These are phyloP conservation scores for Ascoidea asiatica DNA, from an alignment of 805 yeast species.

Conservation along the genomic window DNA sequence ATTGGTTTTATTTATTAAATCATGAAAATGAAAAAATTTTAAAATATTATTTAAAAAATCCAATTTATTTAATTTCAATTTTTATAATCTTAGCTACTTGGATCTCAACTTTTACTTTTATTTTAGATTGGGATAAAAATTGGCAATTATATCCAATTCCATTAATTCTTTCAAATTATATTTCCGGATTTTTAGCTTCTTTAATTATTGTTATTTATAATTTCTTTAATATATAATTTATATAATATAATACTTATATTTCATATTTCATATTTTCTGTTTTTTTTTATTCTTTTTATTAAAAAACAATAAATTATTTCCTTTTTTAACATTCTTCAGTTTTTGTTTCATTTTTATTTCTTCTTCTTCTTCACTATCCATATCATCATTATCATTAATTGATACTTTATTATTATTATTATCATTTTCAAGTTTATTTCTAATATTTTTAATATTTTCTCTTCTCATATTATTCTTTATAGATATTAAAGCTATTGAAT, in stretches of 20 bases:
- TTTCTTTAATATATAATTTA: too few species aligned
- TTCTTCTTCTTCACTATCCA: background rate
- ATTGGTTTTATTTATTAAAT: too few species aligned
- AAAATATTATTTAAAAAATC: background rate
- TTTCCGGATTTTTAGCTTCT: background rate
- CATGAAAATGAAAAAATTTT: too few species aligned
- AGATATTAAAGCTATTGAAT: background rate
- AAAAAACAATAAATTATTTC: background rate
- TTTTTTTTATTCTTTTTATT: too few species aligned
- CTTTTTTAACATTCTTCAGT: background rate
- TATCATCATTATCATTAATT: background rate
- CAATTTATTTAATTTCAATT: too few species aligned
- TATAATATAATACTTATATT: background rate
- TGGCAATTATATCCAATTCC: background rate
- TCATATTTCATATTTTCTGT: background rate
- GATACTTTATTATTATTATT: background rate
- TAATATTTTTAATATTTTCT: background rate
- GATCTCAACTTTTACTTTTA: background rate
- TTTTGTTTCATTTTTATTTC: background rate
- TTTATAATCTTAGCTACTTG: background rate
- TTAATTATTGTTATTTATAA: too few species aligned
- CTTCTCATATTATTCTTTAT: background rate
- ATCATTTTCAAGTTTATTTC: background rate
- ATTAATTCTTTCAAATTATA: background rate
- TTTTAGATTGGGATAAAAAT: background rate